phyloP scores from a whole-genome alignment of 257 asterid species.

The Salvia hispanica region DNA sequence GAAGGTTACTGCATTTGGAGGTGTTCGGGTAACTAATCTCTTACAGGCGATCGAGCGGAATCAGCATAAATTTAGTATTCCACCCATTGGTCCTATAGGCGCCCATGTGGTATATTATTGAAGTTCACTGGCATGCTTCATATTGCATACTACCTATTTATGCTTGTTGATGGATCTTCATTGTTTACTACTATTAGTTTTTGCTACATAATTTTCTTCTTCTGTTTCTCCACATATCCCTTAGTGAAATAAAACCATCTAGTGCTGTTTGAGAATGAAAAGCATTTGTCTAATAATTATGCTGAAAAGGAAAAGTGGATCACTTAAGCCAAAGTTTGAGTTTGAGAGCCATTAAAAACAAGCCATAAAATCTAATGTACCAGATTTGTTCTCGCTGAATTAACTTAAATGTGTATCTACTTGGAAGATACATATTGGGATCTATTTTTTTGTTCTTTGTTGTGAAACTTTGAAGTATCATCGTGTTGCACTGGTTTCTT shows the following conservation, averaged over 20 bases:
- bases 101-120: constrained; percentile 76
- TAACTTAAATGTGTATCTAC: constrained; percentile 5
- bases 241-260: no score
- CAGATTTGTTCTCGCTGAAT: neutral
- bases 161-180: constrained; percentile 17
- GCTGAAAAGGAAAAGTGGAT: constrained; percentile 14
- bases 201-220: neutral
- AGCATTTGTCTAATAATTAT: no score
- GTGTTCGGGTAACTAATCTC: constrained; percentile 61
- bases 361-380: neutral
- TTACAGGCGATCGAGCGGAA: constrained; percentile 77
- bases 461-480: no score
- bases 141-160: constrained; percentile 13
- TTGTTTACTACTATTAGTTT: constrained; percentile 6
- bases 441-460: neutral
- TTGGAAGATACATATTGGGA: no score
- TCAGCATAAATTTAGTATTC: constrained; percentile 60
- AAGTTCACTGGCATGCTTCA: constrained; percentile 3
- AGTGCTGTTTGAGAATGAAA: no score
- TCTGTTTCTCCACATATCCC: no score
- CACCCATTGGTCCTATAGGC: constrained; percentile 97
- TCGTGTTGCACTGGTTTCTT: neutral
- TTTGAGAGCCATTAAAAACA: neutral
- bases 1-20: constrained; percentile 97
- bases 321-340: constrained; percentile 14